Conservation (phyloP, 1,284 basidiomycete genomes). For the Marasmius sp. region DNA sequence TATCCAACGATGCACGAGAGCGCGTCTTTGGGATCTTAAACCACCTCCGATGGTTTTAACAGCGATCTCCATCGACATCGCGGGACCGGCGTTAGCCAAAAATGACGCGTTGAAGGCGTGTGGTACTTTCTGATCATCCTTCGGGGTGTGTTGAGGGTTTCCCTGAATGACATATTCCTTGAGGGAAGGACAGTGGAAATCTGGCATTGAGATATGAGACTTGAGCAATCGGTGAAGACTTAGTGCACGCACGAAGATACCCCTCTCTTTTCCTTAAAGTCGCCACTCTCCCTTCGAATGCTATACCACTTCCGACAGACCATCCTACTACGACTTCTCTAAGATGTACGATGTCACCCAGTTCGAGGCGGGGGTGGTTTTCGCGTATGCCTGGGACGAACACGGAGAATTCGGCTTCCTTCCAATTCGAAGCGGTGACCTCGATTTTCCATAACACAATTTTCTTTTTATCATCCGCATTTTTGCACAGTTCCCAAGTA, state of each 20-base stretch:
- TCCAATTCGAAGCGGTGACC: conserved; percentile 34
- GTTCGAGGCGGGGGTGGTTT: conserved; percentile 39
- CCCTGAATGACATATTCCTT: conserved; percentile 33
- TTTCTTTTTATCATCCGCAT: conserved; percentile 36
- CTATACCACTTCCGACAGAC: conserved; percentile 32
- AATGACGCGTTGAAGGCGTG: conserved; percentile 45
- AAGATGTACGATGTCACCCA: conserved; percentile 43
- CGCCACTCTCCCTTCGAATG: conserved; percentile 35
- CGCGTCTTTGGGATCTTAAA: conserved; percentile 6
- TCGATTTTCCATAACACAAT: conserved; percentile 39
- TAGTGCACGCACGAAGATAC: conserved; percentile 35
- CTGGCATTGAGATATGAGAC: conserved; percentile 19
- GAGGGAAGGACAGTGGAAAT: conserved; percentile 37
- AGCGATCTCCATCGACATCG: conserved; percentile 40
- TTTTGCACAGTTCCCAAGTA: conserved; percentile 42
- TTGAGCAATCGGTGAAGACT: background rate
- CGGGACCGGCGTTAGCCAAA: conserved; percentile 37
- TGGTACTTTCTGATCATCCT: conserved; percentile 33
- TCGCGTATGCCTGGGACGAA: conserved; percentile 42
- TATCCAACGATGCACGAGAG: conserved; percentile 39
- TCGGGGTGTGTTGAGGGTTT: conserved; percentile 26
- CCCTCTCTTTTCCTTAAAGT: conserved; percentile 41
- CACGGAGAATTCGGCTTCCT: conserved; percentile 35
- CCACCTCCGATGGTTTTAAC: conserved; percentile 21
- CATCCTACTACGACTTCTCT: conserved; percentile 36